Base-by-base conservation (phyloP, 345 rosid species). In the Moricandia moricandioides region DNA sequence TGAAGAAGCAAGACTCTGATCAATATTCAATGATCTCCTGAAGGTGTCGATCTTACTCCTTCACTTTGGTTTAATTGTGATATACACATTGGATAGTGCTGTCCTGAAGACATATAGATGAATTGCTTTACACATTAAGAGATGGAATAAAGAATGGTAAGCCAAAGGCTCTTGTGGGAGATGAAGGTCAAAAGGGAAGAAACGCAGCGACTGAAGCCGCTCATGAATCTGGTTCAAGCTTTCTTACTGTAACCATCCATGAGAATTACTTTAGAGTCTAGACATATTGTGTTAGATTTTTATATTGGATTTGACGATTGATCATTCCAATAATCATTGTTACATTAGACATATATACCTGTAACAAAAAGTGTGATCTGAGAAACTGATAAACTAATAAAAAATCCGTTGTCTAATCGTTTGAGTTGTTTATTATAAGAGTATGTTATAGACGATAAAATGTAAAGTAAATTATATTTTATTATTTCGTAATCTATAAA, bases 1-100 rank as follows among this genome's bases (percentile, higher is more conserved):
- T 75, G 73, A 75, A 29, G 63, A 68, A 68, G 56, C 39, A 49
- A 30, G 30, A 34, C 40, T 58, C 8, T 43, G 61, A 33, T 67
- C 67, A 67, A 9, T 34, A 47, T 27, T 51, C 37, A 60, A 71
- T 65, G 12, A 56, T 43, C 60, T 58, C 29, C 34, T 57, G 27
- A 43, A 74, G 66, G 65, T 66, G 13, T 18, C 1, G 31, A 29
- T 56, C 58, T 65, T 30, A 66, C 24, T 64, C 52, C 49, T 57
- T n/a, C 59, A 57, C 37, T 56, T 54, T 40, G 70, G 45, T 39
- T 55, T 17, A 39, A 11, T 43, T 27, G n/a, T 35, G 67, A 35
- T 17, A 35, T 10, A 29, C 37, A 58, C 31, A 56, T 56, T 56
- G 34, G 16, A 56, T 11, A 7, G 29, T 59, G 16, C 24, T 21